Percentiles rank a stretch among this genome's conserved stretches.
phyloP scores from a whole-genome alignment of 2,329 filamentous ascomycete species.

The Clarireedia paspali region DNA sequence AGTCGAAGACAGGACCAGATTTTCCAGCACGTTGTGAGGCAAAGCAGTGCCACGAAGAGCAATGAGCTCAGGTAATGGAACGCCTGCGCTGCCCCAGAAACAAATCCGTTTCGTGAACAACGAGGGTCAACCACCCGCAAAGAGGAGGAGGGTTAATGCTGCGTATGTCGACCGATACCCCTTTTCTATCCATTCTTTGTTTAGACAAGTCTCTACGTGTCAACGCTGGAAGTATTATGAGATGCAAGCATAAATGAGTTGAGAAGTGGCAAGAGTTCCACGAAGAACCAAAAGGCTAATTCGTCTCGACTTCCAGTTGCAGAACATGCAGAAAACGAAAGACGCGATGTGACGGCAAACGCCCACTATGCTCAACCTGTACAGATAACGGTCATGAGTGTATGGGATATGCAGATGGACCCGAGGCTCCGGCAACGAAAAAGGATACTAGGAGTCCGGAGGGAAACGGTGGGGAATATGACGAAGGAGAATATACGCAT shows the following conservation, averaged over 20 bases:
- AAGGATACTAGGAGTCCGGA: conserved; percentile 22
- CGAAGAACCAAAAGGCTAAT: not conserved
- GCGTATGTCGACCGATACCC: conserved; percentile 47
- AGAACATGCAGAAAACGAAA: conserved; percentile 69
- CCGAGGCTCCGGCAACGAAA: conserved; percentile 17
- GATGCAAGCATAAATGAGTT: not conserved
- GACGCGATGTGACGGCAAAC: conserved; percentile 67
- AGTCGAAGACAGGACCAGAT: not conserved
- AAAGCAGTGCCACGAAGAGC: not conserved
- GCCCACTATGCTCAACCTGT: conserved; percentile 65
- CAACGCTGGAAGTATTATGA: no score
- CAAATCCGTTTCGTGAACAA: conserved; percentile 75
- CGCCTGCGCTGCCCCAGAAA: conserved; percentile 28
- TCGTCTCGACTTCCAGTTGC: conserved; percentile 41
- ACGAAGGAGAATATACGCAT: conserved; percentile 27
- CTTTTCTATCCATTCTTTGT: not conserved
- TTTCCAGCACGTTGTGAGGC: not conserved
- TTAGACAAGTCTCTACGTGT: no score
- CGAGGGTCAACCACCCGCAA: conserved; percentile 72
- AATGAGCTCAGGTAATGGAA: conserved; percentile 1
- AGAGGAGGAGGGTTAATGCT: conserved; percentile 70
- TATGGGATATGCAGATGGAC: conserved; percentile 50
- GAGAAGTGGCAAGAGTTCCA: not conserved
- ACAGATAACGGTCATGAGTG: conserved; percentile 63
- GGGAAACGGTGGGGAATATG: conserved; percentile 29